A percentile compares a stretch with the other conserved stretches of the same genome.
Evolutionary conservation across 1,139 yeast genomes (phyloP).

Genomic region (Trichomonascaceae sp.): DNA sequence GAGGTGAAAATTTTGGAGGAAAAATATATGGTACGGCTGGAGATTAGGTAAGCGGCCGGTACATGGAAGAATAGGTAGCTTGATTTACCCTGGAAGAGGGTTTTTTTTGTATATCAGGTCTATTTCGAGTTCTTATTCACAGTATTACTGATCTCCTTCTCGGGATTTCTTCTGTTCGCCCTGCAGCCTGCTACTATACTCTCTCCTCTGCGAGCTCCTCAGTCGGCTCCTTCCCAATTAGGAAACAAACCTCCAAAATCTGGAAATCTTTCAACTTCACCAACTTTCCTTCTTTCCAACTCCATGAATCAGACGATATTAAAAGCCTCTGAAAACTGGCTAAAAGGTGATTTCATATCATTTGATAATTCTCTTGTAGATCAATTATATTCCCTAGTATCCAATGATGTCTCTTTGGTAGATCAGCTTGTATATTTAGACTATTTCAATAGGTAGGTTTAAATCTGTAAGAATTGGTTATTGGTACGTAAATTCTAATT

Average conservation of each 20-base stretch:
- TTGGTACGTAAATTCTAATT: neutral
- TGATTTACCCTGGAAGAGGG: no score
- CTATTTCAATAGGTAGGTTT: slow-evolving; percentile 4
- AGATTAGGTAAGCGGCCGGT: no score
- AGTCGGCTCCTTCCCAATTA: neutral
- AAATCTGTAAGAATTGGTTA: neutral
- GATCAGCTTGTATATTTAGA: neutral
- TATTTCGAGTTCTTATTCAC: no score
- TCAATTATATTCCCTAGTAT: neutral
- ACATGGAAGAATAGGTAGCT: no score
- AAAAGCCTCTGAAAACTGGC: neutral
- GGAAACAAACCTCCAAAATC: neutral
- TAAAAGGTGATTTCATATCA: neutral
- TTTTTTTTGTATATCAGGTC: no score
- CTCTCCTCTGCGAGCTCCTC: neutral
- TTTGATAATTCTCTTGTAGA: neutral
- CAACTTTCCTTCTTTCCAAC: neutral
- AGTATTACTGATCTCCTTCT: no score
- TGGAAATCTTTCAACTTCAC: neutral
- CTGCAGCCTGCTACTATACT: no score
- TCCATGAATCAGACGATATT: neutral
- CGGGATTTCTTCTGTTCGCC: neutral
- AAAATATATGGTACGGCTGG: neutral
- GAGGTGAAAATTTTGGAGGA: neutral
- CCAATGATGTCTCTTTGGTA: neutral